Evolutionary conservation across 164 flowering plant genomes (phyloP), one percentile per base, ranked within the genome.

Genomic region (Aristolochia fimbriata): DNA sequence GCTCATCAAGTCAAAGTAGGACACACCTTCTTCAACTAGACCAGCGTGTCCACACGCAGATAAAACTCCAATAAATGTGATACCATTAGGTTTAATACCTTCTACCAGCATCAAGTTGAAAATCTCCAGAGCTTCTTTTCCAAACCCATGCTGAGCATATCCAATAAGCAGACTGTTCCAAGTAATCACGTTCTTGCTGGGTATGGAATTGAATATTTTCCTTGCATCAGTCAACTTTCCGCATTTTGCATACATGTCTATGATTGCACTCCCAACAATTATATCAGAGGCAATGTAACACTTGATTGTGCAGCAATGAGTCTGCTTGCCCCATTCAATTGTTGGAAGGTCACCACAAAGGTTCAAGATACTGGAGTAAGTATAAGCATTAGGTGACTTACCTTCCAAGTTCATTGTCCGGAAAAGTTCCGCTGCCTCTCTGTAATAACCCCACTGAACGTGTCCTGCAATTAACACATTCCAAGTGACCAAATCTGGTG

Each of bases 221-320:
- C 57, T 54, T 37, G 81, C 81, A 51, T 68, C 62, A 8, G 41
- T 51, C 51, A 76, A 52, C 47, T 71, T 67, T 64, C 81, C 80
- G 51, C 82, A 70, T 27, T 82, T 83, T 10, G 77, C 73, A 65
- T 81, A 77, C 81, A 79, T 81, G 66, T 79, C 83, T 4, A 77
- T 33, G 21, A 81, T 55, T 27, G 68, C 70, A 16, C 76, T 77
- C 61, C 76, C 81, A 47, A 79, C 76, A 43, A 77, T 72, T 47
- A 77, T 73, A 62, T 67, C 64, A 9, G 71, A 50, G 62, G 68
- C 70, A 49, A 72, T 61, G 9, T 77, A 69, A 12, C 73, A 70
- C 69, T 76, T 76, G 16, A 79, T 37, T 15, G 72, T 60, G 56
- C 69, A 27, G 56, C 73, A 61, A 68, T 79, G 83, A 30, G 71